Percentiles rank a stretch among this genome's conserved stretches.
phyloP scores from a whole-genome alignment of 2,329 filamentous ascomycete species.

The Scedosporium aurantiacum region DNA sequence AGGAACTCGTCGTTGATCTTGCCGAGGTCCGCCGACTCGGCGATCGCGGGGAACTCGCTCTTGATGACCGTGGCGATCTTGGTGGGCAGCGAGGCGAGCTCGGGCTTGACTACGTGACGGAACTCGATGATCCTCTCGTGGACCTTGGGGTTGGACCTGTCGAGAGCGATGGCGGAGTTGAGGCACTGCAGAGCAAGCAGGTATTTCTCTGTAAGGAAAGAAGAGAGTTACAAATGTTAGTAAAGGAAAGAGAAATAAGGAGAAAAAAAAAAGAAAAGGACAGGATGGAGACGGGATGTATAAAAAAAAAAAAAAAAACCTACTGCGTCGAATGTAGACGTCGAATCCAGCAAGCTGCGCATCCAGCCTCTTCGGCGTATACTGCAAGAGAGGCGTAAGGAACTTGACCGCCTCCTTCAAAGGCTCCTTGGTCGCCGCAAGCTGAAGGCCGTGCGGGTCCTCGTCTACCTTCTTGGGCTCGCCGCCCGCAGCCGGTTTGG shows the following conservation, averaged over 20 bases:
- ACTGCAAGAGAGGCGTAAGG: slow-evolving; percentile 68
- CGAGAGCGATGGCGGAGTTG: slow-evolving; percentile 58
- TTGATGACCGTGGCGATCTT: slow-evolving; percentile 61
- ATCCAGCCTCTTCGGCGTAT: slow-evolving; percentile 68
- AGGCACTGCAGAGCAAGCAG: slow-evolving; percentile 80
- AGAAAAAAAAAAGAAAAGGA: not conserved
- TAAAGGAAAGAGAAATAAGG: too few relatives aligned
- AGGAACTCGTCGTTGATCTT: slow-evolving; percentile 58
- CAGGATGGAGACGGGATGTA: not conserved
- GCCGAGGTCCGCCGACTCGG: slow-evolving; percentile 42
- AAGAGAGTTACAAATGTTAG: not conserved
- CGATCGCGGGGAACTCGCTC: slow-evolving; percentile 40
- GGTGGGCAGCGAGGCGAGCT: slow-evolving; percentile 47
- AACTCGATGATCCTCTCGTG: slow-evolving; percentile 66
- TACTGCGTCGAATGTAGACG: slow-evolving; percentile 75
- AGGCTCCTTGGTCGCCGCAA: slow-evolving; percentile 72
- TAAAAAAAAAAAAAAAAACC: slow-evolving; percentile 21
- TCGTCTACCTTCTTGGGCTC: slow-evolving; percentile 79
- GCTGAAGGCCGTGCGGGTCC: slow-evolving; percentile 72
- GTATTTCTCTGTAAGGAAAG: slow-evolving; percentile 56
- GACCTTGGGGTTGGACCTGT: slow-evolving; percentile 58
- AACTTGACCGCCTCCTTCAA: slow-evolving; percentile 83
- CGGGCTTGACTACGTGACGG: slow-evolving; percentile 47
- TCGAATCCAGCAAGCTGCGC: slow-evolving; percentile 83
- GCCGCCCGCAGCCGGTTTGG: slow-evolving; percentile 46